Evolutionary conservation across 164 flowering plant species (phyloP), one percentile per base, ranked within the genome.

Genomic region (Tetracentron sinense): DNA sequence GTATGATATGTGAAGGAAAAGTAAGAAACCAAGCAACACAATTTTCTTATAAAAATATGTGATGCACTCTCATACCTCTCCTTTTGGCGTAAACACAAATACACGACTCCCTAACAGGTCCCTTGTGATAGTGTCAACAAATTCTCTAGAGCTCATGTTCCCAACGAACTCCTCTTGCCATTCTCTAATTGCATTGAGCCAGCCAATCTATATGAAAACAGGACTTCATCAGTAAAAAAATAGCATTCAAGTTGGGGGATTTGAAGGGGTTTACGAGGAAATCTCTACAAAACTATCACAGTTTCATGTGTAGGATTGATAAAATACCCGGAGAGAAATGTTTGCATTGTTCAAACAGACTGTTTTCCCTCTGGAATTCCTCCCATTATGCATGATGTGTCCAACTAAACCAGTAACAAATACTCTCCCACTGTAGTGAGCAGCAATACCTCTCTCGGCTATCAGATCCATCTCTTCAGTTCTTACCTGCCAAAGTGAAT

Each of bases 101-200:
- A 94, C 96, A 54, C 97, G 86, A 66, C 97, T 94, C 30, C 99
- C 97, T 69, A 94, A 73, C 52, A 91, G 82, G 78, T 94, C 99
- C 70, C 86, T 82, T 25, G 92, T 94, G 67, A 94, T 63, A 27
- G 95, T 88, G 53, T 94, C 99, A 6, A 94, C 99, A 74, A 94
- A 94, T 75, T 94, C 99, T 69, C 99, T 86, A 49, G 99, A 94
- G 70, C 83, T 91, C 99, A 94, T 94, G 74, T 90, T 94, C 66
- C 99, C 99, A 61, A 94, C 99, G 78, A 94, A 94, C 79, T 94
- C 99, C 68, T 94, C 99, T 78, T 94, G 99, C 99, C 99, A 94
- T 69, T 94, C 99, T 78, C 96, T 86, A 22, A 94, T 94, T 53
- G 99, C 99, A 77, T 91, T 91, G 21, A 94, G 90, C 99, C 99